Evolutionary conservation across 2,329 filamentous ascomycete genomes (phyloP), one percentile per base, ranked within the genome.

Genomic region (Didymella pinodella): DNA sequence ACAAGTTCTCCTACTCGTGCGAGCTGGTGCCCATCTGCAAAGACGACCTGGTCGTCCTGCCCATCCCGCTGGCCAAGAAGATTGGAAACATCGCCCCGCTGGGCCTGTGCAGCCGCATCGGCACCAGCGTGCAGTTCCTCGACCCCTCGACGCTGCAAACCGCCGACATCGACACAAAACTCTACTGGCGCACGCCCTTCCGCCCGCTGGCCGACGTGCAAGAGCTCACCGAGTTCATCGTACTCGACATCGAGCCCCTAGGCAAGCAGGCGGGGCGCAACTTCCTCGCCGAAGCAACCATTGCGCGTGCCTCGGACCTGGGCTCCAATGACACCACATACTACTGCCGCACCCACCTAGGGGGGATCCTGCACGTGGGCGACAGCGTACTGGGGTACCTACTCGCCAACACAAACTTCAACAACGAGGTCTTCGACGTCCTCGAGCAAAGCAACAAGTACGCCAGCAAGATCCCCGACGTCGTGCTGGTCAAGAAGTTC

Each of bases 381-480:
- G 95, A 99, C 80, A 93, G 91, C 0, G 95, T 90, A 4, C 88
- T 99, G 85, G 95, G 95, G n/a, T 99, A 97, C 77, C 87, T 96
- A 77, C 80, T 99, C 48, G 88, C 87, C 4, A 93, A 92, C 48
- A 89, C 92, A 54, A 96, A 96, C 77, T 97, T 94, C 84, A 98
- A 99, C 84, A 95, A 93, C 74, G 82, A 85, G 10, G 86, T 96
- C 67, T 93, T 90, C 67, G 93, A 97, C 68, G 90, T 89, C 5
- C 85, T 97, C 32, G 93, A 97, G 77, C 92, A 89, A 52, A 87
- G 87, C 76, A 71, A 70, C 62, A 87, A 89, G 49, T 94, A 96
- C 79, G 82, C 86, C 2, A 89, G 88, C 3, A 88, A 85, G 3
- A 91, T 99, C 55, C 95, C 95, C 0, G 95, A 99, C 71, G 95